Base-by-base conservation (phyloP, 140 eudicot genomes). In the Oenanthe javanica region DNA sequence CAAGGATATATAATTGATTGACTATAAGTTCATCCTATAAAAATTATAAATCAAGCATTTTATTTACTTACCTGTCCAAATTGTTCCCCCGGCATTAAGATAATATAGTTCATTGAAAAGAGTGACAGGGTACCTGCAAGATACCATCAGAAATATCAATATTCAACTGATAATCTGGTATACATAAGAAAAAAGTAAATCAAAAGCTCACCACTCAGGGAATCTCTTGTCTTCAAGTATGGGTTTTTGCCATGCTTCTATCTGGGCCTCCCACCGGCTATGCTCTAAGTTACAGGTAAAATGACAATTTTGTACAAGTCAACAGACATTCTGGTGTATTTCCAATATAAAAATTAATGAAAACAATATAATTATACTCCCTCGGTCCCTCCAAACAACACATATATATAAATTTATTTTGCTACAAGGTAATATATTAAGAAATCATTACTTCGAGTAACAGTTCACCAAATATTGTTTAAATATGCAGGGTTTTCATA, bases 51-150 rank as follows among this genome's bases (percentile, higher is more conserved):
- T 67, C 46, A 67, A 36, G 55, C 67, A 77, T 67, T 55, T 6
- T 80, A 31, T n/a, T 77, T 54, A 31, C 55, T 61, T 82, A 95
- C 99, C 99, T 0, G 99, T 95, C 99, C 99, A 95, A 40, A 92
- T 91, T 79, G 99, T 84, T 51, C 97, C 99, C 74, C 99, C 99
- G 27, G 99, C 76, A 81, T 90, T 95, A 77, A 95, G 97, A 84
- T 87, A 95, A 86, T 95, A 95, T 78, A 95, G 89, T 79, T 95
- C 99, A 57, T 95, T 95, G 90, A 95, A 92, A 82, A 95, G 99
- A 77, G 96, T 90, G 52, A 88, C 75, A 14, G 88, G 90, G 82
- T 95, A 95, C 99, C 99, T 94, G 93, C 87, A 83, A 59, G 80
- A 79, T 81, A 77, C 72, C 83, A 82, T 75, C 76, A 48, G 66